Conservation (phyloP, 179 eudicot genomes). For the Beta macrorhiza region DNA sequence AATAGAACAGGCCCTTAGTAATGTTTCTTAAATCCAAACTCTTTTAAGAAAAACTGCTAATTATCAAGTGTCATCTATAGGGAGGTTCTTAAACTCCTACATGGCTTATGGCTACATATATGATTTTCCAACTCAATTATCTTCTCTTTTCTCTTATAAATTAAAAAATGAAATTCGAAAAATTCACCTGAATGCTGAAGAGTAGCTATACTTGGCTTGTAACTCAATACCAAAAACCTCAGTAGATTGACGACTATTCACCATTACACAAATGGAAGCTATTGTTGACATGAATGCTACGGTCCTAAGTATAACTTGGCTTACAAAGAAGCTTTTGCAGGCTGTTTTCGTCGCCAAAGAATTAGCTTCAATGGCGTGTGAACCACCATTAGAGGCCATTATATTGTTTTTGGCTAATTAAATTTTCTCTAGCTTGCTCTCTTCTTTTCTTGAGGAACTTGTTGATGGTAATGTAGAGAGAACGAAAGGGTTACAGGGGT, state of each 20-base stretch:
- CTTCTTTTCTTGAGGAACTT: too few relatives aligned
- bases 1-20: too few relatives aligned
- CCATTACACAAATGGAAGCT: conserved; percentile 31
- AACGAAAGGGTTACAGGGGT: not conserved
- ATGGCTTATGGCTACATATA: too few relatives aligned
- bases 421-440: too few relatives aligned
- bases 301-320: conserved; percentile 38
- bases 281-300: conserved; percentile 23
- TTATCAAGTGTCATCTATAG: too few relatives aligned
- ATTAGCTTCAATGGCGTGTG: conserved; percentile 4
- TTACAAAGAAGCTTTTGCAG: conserved; percentile 22
- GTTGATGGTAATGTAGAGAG: not conserved
- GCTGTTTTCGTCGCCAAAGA: conserved; percentile 1
- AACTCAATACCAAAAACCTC: conserved; percentile 31
- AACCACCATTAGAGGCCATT: conserved; percentile 29
- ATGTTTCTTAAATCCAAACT: too few relatives aligned
- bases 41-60: too few relatives aligned
- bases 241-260: conserved; percentile 34
- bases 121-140: too few relatives aligned
- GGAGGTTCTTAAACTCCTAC: too few relatives aligned
- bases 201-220: conserved; percentile 40
- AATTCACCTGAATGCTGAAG: conserved; percentile 44
- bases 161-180: too few relatives aligned
- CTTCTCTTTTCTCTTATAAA: too few relatives aligned
- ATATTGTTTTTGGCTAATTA: not conserved